These are phyloP conservation scores for Pleurotus giganteus DNA, from an alignment of 768 basidiomycete genomes.

Conservation along the genomic window DNA sequence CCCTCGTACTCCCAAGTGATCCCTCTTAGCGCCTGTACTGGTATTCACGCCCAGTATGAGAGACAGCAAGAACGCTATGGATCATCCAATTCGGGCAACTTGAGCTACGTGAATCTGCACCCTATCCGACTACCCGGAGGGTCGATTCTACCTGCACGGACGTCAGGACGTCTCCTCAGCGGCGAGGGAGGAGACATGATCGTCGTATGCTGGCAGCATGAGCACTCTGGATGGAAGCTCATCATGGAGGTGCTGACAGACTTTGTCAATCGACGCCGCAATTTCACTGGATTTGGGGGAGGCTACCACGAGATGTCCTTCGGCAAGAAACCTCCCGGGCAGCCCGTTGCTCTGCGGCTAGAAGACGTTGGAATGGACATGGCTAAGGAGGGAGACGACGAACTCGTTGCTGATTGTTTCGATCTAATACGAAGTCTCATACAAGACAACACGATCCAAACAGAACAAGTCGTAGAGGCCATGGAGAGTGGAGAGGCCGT, in stretches of 20 bases:
- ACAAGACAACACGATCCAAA: constrained; percentile 63
- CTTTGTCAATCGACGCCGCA: constrained; percentile 61
- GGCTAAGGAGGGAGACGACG: constrained; percentile 58
- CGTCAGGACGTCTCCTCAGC: constrained; percentile 69
- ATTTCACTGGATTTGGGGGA: constrained; percentile 34
- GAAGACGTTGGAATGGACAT: constrained; percentile 76
- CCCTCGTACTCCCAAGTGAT: constrained; percentile 76
- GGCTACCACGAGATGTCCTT: constrained; percentile 55
- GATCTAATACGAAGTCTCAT: constrained; percentile 80
- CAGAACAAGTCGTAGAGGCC: constrained; percentile 62
- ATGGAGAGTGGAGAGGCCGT: constrained; percentile 59
- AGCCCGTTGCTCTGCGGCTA: constrained; percentile 45
- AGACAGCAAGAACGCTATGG: constrained; percentile 60
- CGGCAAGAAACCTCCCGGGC: constrained; percentile 37
- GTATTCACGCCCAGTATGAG: constrained; percentile 73
- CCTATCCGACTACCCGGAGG: constrained; percentile 78
- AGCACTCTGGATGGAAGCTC: constrained; percentile 85
- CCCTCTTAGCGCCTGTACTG: constrained; percentile 57
- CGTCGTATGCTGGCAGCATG: constrained; percentile 77
- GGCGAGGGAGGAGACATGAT: constrained; percentile 66
- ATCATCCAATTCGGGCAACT: constrained; percentile 42
- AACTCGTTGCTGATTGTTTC: constrained; percentile 66
- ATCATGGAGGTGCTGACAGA: constrained; percentile 79
- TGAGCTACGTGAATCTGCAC: constrained; percentile 63
- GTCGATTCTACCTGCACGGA: constrained; percentile 61